Evolutionary conservation across 2,329 filamentous ascomycete genomes (phyloP), one percentile per base, ranked within the genome.

Genomic region (Fusarium sororula): DNA sequence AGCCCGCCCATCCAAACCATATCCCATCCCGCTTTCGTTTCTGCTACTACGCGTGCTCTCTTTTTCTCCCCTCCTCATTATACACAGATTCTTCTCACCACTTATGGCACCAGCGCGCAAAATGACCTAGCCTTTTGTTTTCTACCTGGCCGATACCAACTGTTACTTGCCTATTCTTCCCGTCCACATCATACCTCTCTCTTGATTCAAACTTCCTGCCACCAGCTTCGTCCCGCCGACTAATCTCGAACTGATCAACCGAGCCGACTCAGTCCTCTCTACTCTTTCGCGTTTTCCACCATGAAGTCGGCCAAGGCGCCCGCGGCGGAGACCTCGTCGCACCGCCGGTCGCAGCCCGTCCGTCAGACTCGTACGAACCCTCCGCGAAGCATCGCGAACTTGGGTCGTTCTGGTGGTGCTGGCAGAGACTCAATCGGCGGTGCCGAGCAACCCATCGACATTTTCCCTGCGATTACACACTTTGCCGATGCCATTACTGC

Each of bases 401-500:
- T 84, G 75, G 81, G 83, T 77, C 87, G 87, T 77, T 79, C 82
- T 64, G 81, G 82, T 64, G 81, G 82, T 65, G 79, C 72, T 74
- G 82, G 80, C 59, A 84, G 85, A 82, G 87, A 88, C 75, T 82
- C 85, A 59, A 82, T 87, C 66, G 81, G 83, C 70, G 83, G 82
- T 59, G 84, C 85, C 63, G 87, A 89, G 71, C 89, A 90, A 78
- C 88, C 89, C 78, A 90, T 91, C 84, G 89, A 92, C 76, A 90
- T 92, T 77, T 91, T 90, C 76, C 90, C 90, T 50, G 90, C 88
- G 61, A 88, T 92, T 73, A 91, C 89, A 17, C 89, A 91, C 83
- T 98, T 99, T 81, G 94, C 96, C 72, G 95, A 98, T 82, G 92
- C 95, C 72, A 94, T 98, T 80, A 92, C 94, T 58, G 95, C 96